Evolutionary conservation across 805 yeast species (phyloP).

Genomic region (Jamesozyma piceae): DNA sequence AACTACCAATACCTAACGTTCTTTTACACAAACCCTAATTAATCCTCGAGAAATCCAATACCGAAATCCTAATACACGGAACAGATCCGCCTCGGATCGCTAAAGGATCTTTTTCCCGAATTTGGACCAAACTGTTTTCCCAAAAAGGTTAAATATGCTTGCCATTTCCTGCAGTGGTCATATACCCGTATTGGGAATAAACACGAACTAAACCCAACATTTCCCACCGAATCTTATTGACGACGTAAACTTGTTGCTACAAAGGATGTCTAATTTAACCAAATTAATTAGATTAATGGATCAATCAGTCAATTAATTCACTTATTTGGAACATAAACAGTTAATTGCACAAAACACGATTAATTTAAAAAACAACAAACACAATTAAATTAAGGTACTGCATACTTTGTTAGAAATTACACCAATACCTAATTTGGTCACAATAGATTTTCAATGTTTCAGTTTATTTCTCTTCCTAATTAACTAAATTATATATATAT

Average conservation of each 20-base stretch:
- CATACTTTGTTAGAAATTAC: too few species aligned
- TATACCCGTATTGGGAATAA: constrained; percentile 1
- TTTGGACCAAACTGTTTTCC: background rate
- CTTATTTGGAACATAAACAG: background rate
- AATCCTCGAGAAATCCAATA: background rate
- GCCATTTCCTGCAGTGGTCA: background rate
- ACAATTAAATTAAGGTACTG: too few species aligned
- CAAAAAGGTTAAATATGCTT: background rate
- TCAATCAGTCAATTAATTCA: background rate
- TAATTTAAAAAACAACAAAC: too few species aligned
- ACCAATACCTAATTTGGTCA: background rate
- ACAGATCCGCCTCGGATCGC: background rate
- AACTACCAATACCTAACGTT: too few species aligned
- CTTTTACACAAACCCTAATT: too few species aligned
- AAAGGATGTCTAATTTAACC: too few species aligned
- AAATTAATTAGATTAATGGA: too few species aligned
- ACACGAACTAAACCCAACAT: background rate
- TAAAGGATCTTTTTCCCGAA: background rate
- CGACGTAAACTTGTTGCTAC: too few species aligned
- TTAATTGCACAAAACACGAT: background rate
- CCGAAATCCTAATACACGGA: background rate
- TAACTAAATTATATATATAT: too few species aligned
- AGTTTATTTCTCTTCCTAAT: too few species aligned
- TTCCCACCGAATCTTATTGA: background rate
- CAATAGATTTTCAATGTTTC: too few species aligned